A percentile compares a stretch with the other conserved stretches of the same genome.
Conservation (phyloP, 139 green algal genomes). For the Picochlorum sp. region DNA sequence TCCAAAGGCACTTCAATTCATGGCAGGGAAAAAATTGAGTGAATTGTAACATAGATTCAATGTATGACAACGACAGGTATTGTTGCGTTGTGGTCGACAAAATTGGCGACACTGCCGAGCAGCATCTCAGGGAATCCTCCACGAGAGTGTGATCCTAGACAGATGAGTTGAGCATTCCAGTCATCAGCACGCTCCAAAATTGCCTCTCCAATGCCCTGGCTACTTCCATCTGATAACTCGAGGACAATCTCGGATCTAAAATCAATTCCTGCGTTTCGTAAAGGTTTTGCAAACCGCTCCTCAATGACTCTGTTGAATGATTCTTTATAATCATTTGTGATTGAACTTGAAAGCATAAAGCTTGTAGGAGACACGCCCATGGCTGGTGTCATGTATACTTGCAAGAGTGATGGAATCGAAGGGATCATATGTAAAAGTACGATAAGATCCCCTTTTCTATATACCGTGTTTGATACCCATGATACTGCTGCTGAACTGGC, state of each 20-base stretch:
- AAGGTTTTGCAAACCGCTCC: conserved; percentile 12
- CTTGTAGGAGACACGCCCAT: not conserved
- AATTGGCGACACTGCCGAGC: conserved; percentile 22
- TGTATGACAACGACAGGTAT: not conserved
- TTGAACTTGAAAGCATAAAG: conserved; percentile 2
- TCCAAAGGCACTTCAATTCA: conserved; percentile 62
- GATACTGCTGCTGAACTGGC: conserved; percentile 4
- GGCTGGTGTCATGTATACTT: conserved; percentile 1
- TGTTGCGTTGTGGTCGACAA: conserved; percentile 11
- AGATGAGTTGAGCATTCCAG: conserved; percentile 5
- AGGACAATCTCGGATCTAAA: conserved; percentile 15
- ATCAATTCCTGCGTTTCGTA: conserved; percentile 5
- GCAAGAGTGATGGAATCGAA: not conserved
- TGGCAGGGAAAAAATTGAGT: conserved; percentile 59
- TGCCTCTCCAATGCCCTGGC: conserved; percentile 10
- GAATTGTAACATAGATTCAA: conserved; percentile 55
- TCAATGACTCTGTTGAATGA: conserved; percentile 9
- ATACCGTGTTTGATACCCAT: conserved; percentile 16
- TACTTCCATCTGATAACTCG: conserved; percentile 6
- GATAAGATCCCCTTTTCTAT: conserved; percentile 13
- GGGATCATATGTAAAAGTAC: conserved; percentile 29
- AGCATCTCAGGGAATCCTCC: conserved; percentile 19
- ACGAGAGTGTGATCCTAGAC: conserved; percentile 13
- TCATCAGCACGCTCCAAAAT: conserved; percentile 10
- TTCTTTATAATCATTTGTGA: conserved; percentile 6